Conservation (phyloP, 208 protist species). For the Acanthamoeba quina region DNA sequence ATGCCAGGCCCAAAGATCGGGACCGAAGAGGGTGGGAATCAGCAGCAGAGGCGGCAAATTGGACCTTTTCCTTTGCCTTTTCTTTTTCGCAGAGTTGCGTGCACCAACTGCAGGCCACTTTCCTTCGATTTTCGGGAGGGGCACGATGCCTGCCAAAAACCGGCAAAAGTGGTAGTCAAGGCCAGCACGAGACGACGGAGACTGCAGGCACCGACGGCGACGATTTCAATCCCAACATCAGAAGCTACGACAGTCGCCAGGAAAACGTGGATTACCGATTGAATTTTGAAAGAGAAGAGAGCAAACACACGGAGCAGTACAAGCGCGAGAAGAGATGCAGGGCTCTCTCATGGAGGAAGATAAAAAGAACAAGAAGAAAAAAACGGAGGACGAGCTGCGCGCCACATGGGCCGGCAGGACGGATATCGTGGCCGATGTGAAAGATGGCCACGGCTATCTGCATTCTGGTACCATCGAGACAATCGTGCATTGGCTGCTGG, state of each 20-base stretch:
- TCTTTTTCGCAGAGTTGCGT: background rate
- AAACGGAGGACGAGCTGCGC: constrained; percentile 30
- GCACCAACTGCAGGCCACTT: too few species aligned
- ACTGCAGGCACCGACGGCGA: background rate
- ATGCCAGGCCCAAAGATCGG: too few species aligned
- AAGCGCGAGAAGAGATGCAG: background rate
- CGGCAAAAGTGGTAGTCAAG: background rate
- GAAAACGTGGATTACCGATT: background rate
- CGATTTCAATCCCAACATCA: background rate
- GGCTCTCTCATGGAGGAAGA: background rate
- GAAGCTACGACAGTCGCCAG: background rate
- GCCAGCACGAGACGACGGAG: constrained; percentile 1
- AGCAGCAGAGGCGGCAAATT: background rate
- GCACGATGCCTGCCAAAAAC: background rate
- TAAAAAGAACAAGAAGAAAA: constrained; percentile 57
- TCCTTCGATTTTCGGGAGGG: background rate
- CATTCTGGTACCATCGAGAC: constrained; percentile 45
- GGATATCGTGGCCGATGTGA: constrained; percentile 18
- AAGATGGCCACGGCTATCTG: constrained; percentile 12
- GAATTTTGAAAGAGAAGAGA: background rate
- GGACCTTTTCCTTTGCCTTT: background rate
- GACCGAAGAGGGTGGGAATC: background rate
- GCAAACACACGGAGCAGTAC: background rate
- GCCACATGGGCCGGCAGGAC: constrained; percentile 25
- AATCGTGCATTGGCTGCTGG: constrained; percentile 43